Evolutionary conservation across 768 basidiomycete species (phyloP), one percentile per base, ranked within the genome.

Genomic region (Boletus rex-veris): DNA sequence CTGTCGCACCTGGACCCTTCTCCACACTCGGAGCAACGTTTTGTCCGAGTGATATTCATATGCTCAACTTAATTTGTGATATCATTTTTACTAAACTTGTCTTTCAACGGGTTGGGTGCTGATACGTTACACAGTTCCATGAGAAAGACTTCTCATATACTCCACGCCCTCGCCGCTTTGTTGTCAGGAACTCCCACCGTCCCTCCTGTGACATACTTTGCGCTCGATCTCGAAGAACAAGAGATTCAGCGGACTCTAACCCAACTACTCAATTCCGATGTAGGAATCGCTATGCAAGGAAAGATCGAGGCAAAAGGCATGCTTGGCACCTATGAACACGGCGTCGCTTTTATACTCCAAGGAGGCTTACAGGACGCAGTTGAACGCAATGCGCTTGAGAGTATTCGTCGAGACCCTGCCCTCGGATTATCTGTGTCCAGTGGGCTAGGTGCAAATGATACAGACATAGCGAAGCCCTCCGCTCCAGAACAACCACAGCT

Each of bases 251-350:
- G 92, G 33, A 89, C 92, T 8, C 80, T 98, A 24, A 72, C 73
- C 18, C 76, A 84, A 61, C 84, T 99, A 57, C 68, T 78, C 46
- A 61, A 66, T 14, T 89, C 88, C 12, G 78, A 81, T 12, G 73
- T 88, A 33, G 91, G 91, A 28, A 60, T 73, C 10, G 69, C 75
- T 33, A 75, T 93, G 3, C 57, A 73, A 26, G 90, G 86, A 45
- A 92, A 90, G 63, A 84, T 98, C 33, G 75, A 81, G 3, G 85
- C 84, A 37, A 86, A 85, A 53, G 97, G 95, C 19, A 79, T 98
- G 59, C 90, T 90, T 68, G 96, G 92, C 21, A 96, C 92, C 4
- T 98, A 92, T 68, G 85, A 96, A 46, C 87, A 88, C 30, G 94
- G 95, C 2, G 75, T 98, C 39, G 85, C 85, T 54, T 93, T 88